phyloP scores from a whole-genome alignment of 225 moss, liverwort and hornwort genomes.

The Sphagnum contortum region DNA sequence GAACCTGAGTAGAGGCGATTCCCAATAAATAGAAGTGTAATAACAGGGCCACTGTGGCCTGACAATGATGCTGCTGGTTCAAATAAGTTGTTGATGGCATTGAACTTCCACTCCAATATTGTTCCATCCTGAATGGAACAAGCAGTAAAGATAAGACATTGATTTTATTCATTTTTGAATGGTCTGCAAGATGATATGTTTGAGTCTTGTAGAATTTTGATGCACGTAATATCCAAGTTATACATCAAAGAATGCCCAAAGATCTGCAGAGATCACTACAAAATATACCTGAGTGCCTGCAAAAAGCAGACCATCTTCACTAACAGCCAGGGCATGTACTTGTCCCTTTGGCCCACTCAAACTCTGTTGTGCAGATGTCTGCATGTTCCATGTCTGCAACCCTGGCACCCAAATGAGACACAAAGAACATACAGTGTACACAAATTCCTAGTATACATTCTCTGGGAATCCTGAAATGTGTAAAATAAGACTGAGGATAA shows the following conservation, averaged over 20 bases:
- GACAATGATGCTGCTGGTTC: conserved; percentile 64
- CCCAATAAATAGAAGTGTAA: conserved; percentile 52
- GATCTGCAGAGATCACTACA: too few relatives aligned
- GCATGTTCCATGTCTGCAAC: conserved; percentile 85
- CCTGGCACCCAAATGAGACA: conserved; percentile 2
- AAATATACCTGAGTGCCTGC: conserved; percentile 69
- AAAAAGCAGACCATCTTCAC: conserved; percentile 64
- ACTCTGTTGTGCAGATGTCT: conserved; percentile 68
- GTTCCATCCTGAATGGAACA: conserved; percentile 57
- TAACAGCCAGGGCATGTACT: conserved; percentile 82
- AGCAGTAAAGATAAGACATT: not conserved
- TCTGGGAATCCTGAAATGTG: too few relatives aligned
- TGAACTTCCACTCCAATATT: conserved; percentile 90
- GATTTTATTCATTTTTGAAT: not conserved
- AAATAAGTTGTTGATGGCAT: conserved; percentile 47
- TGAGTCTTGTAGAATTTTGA: too few relatives aligned
- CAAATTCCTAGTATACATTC: too few relatives aligned
- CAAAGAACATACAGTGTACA: too few relatives aligned
- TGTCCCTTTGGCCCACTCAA: conserved; percentile 58
- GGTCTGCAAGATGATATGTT: too few relatives aligned
- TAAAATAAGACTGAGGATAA: too few relatives aligned
- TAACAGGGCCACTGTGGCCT: conserved; percentile 75
- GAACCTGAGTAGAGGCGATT: conserved; percentile 81
- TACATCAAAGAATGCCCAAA: too few relatives aligned
- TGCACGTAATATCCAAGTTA: too few relatives aligned